These are phyloP conservation scores for Microsporum ferrugineum DNA, from an alignment of 2,329 filamentous ascomycete species.

Conservation along the genomic window DNA sequence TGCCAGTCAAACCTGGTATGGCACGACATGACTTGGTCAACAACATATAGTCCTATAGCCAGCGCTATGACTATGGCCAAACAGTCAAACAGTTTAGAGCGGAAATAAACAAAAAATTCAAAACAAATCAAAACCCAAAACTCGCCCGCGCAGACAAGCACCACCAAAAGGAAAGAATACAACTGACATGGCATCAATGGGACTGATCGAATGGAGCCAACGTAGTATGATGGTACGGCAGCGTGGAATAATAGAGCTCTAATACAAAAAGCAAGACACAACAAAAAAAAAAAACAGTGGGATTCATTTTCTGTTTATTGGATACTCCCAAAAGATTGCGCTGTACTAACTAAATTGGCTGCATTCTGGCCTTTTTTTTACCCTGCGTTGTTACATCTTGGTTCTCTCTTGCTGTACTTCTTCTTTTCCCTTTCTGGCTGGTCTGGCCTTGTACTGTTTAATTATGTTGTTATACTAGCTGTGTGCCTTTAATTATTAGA, in stretches of 20 bases:
- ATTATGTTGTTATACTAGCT: neutral
- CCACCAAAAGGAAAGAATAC: neutral
- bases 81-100: neutral
- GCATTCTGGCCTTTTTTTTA: no score
- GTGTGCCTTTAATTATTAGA: neutral
- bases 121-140: neutral
- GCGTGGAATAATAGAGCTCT: neutral
- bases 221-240: neutral
- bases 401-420: neutral
- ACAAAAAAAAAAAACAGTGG: neutral
- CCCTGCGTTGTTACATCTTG: neutral
- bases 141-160: neutral
- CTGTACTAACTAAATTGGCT: neutral
- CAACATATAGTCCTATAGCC: neutral
- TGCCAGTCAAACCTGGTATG: neutral
- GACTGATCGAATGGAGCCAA: neutral
- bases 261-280: neutral
- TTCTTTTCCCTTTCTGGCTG: neutral
- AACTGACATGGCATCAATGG: neutral
- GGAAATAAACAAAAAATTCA: constrained; percentile 1
- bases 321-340: neutral
- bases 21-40: neutral
- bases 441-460: neutral
- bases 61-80: neutral
- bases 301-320: neutral